Conservation (phyloP, 1,284 basidiomycete species). For the Lentinus polychrous region DNA sequence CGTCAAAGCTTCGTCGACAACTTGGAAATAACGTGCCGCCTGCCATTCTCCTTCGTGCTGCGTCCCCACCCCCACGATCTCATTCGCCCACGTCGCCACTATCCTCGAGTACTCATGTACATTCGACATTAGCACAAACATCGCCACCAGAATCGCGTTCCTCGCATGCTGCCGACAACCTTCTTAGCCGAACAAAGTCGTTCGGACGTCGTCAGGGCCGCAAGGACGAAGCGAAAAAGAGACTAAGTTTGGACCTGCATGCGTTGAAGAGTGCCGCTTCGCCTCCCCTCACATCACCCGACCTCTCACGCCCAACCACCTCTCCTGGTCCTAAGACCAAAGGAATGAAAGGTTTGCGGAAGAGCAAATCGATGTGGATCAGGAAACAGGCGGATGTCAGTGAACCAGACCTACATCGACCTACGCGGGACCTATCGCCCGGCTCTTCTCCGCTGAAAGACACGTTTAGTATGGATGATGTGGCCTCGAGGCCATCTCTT, state of each 20-base stretch:
- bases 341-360: constrained; percentile 4
- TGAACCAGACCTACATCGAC: not conserved
- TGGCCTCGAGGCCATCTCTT: constrained; percentile 13
- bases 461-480: not conserved
- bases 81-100: constrained; percentile 8
- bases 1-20: constrained; percentile 34
- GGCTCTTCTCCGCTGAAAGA: not conserved
- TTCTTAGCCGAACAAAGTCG: constrained; percentile 6
- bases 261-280: constrained; percentile 6
- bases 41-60: constrained; percentile 27
- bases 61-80: constrained; percentile 14
- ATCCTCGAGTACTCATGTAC: not conserved
- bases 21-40: constrained; percentile 34
- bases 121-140: not conserved
- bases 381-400: not conserved
- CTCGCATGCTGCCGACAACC: constrained; percentile 7
- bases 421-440: not conserved
- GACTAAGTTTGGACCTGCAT: constrained; percentile 20
- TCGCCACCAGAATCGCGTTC: constrained; percentile 9
- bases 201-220: not conserved
- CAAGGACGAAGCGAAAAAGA: constrained; percentile 1
- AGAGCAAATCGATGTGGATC: constrained; percentile 12
- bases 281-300: not conserved
- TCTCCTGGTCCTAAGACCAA: not conserved
- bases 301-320: not conserved